Base-by-base conservation (phyloP, 129 eudicot species). In the Artemisia argyi region DNA sequence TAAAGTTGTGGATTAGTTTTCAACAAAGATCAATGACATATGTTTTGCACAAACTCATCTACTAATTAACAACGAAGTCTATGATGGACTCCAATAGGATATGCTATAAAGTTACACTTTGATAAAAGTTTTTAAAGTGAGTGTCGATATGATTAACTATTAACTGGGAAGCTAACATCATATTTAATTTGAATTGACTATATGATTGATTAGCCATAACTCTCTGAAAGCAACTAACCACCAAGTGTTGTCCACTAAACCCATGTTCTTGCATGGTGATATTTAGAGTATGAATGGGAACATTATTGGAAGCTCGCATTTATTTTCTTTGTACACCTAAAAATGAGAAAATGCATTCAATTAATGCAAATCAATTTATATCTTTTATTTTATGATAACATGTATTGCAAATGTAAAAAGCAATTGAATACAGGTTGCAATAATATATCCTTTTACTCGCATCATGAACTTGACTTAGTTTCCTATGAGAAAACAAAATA, bases 181-280 rank as follows among this genome's bases (percentile, higher is more conserved):
- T 51, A 69, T 69, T 69, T 28, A 69, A 69, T 69, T 28, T 58
- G 62, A 69, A 70, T 70, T 55, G 74, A 70, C 73, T 53, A 69
- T 26, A 68, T 50, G 73, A 68, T 68, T 69, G 13, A 68, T 52
- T 53, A 69, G 62, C 73, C 61, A 15, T 68, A 26, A 53, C 11
- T 52, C n/a, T n/a, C 35, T 53, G 73, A 69, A 26, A 69, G 73
- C 73, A 56, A 76, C 80, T 26, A 46, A 76, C 44, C 68, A 47
- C 74, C 68, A 46, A 47, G 24, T 57, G 73, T 7, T 60, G 77
- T 62, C 77, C 70, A 61, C 70, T 30, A 62, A 73, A 8, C 60
- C 73, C 80, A 76, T 76, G 68, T 76, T 76, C 80, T 57, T 61
- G 74, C 49, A 76, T 47, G 32, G 18, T 61, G 32, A 50, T 52